A percentile compares a stretch with the other conserved stretches of the same genome.
Conservation (phyloP, 2,329 filamentous ascomycete genomes). For the Orbilia ellipsospora region DNA sequence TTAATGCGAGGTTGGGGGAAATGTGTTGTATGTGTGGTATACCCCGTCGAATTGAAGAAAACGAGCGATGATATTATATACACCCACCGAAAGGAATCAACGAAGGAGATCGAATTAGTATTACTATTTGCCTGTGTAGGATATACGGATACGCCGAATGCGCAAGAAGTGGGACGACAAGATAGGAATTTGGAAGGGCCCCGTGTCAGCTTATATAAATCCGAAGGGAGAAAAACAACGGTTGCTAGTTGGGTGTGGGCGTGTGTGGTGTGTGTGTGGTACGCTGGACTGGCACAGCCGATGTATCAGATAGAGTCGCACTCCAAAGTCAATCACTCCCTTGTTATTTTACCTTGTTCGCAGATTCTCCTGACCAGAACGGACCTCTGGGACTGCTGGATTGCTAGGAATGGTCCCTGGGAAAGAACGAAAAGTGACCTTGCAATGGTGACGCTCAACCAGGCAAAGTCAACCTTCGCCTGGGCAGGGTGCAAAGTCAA, state of each 20-base stretch:
- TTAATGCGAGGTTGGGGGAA: constrained; percentile 8
- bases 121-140: no score
- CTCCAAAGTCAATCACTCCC: neutral
- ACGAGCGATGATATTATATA: constrained; percentile 5
- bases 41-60: neutral
- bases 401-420: neutral
- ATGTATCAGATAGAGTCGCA: constrained; percentile 42
- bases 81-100: neutral
- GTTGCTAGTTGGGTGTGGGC: no score
- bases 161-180: neutral
- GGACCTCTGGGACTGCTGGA: neutral
- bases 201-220: constrained; percentile 45
- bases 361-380: neutral
- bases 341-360: no score
- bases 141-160: neutral
- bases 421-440: no score
- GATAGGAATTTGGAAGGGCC: constrained; percentile 9
- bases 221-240: neutral
- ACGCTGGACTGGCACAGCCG: constrained; percentile 47
- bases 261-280: neutral
- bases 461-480: no score
- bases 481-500: neutral
- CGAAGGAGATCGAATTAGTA: neutral
- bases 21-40: constrained; percentile 23
- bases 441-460: no score